Base-by-base conservation (phyloP, 805 yeast genomes). In the Wickerhamiella alocasiicola region DNA sequence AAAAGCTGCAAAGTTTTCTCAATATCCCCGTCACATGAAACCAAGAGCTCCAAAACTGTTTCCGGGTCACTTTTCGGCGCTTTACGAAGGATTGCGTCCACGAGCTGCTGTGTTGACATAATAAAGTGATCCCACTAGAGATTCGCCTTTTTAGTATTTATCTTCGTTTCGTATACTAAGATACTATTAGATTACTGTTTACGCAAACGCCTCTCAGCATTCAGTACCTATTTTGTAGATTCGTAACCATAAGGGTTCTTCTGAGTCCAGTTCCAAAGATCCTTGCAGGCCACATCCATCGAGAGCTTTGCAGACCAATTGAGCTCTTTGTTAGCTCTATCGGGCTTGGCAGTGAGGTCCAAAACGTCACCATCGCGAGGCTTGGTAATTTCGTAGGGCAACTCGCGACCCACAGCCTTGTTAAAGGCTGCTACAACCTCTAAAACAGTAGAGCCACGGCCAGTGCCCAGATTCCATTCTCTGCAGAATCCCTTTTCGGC, bases 381-480 rank as follows among this genome's bases (percentile, higher is more conserved):
- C 4, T 70, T 75, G 27, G 65, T 71, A n/a, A 80, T 65, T 48
- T 74, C 77, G 52, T 67, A 74, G 5, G 85, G 80, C 39, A 81
- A 65, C 25, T 70, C 66, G 34, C 68, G 63, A 28, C 84, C 84
- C 5, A 74, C 76, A 9, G 80, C 80, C 39, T 66, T 65, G 51
- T 73, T 67, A 57, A 81, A 81, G 1, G 81, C 76, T 41, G 68
- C 55, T 52, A 74, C 68, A 31, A 81, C 76, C 49, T 81, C 85
- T 43, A 79, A 64, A 4, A 81, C 93, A 1, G 88, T 78, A 9
- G 77, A 65, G n/a, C 93, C 93, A 19, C 63, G 70, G 23, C 93
- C 93, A 11, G 87, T 74, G 31, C 93, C 93, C 43, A 81, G 68
- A 55, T 81, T 81, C 91, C 91, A 81, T 55, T 74, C 88, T 41